A percentile compares a stretch with the other conserved stretches of the same genome.
Conservation (phyloP, 176 grass and related monocot species). For the Carex cristatella region DNA sequence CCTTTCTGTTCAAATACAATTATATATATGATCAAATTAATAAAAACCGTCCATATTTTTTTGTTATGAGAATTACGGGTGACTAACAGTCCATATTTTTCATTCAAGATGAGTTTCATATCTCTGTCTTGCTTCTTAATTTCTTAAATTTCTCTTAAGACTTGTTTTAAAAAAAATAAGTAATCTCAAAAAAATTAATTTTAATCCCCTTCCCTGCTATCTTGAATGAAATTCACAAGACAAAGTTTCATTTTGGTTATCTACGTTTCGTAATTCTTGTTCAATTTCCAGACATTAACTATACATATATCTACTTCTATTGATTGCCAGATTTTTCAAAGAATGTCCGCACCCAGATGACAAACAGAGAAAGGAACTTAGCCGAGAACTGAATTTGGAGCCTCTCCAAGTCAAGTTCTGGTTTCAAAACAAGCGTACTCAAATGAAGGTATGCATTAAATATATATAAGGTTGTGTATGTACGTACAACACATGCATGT, state of each 20-base stretch:
- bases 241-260: slow-evolving; percentile 7
- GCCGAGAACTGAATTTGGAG: slow-evolving; percentile 63
- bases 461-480: not conserved
- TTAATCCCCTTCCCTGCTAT: not conserved
- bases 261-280: not conserved
- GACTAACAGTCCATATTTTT: too few species aligned
- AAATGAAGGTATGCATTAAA: slow-evolving; percentile 62
- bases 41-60: too few species aligned
- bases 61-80: too few species aligned
- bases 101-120: too few species aligned
- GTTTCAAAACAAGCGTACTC: slow-evolving; percentile 98
- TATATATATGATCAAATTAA: too few species aligned
- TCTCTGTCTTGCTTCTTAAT: not conserved
- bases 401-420: slow-evolving; percentile 88
- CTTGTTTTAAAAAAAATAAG: not conserved
- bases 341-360: slow-evolving; percentile 82
- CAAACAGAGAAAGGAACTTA: slow-evolving; percentile 88
- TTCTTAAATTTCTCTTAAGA: not conserved
- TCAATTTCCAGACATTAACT: not conserved
- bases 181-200: not conserved
- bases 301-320: slow-evolving; percentile 9
- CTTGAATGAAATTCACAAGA: not conserved
- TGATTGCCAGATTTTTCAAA: slow-evolving; percentile 72
- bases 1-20: too few species aligned
- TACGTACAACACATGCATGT: not conserved